Base-by-base conservation (phyloP, 805 yeast genomes). In the Yarrowia porcina region DNA sequence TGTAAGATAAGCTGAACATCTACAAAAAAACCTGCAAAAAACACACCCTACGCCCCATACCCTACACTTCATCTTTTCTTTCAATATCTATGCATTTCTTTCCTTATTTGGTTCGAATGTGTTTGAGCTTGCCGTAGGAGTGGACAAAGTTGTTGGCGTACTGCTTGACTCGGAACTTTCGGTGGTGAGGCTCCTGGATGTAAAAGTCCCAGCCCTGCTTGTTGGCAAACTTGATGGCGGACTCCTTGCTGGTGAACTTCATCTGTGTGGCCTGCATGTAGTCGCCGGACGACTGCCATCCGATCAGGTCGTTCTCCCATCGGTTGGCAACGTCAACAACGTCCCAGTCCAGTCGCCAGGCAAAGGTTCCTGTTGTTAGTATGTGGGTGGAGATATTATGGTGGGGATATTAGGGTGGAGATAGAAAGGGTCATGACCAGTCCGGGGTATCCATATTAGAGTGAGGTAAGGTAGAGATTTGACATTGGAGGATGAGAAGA, bases 281-380 rank as follows among this genome's bases (percentile, higher is more conserved):
- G 73, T 89, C 96, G 36, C 88, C 83, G 47, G 88, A 79, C 49
- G 89, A 82, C 70, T 88, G 92, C 79, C 88, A 89, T 25, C 96
- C 96, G 75, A 89, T 89, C 72, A 89, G 79, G 73, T 88, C 93
- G 75, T 89, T 89, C 72, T 89, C 96, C 96, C 96, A 89, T 72
- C 94, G 79, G 78, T 89, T 84, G 21, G 88, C 89, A 70, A 86
- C 83, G 47, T 85, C 85, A 63, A 86, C 76, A 42, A 89, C 82
- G 71, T 90, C 96, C 93, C 94, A 89, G 75, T 89, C 96, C 63
- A 89, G 71, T 70, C 83, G 84, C 96, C 96, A 89, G 60, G 72
- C 70, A 66, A 70, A 68, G 61, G 79, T 73, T 45, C 73, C 61
- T 56, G 41, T 17, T 25, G 59, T 52, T 52, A 52, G 59, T 52